phyloP scores from a whole-genome alignment of 2,329 filamentous ascomycete genomes.

The Penicillium hesseltinei region DNA sequence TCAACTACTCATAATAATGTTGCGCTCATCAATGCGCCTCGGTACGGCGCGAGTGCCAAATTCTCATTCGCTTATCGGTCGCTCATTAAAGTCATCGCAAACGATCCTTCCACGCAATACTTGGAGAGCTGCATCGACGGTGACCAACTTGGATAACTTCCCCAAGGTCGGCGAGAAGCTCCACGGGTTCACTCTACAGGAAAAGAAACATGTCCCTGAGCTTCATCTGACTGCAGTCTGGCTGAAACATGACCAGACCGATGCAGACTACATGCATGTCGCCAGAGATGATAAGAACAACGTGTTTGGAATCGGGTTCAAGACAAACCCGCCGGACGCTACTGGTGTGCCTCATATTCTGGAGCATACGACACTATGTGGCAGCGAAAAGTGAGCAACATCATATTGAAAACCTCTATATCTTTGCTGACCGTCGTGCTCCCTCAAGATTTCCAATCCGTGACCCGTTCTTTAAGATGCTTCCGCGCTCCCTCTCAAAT shows the following conservation, averaged over 20 bases:
- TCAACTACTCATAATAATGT: slow-evolving; percentile 25
- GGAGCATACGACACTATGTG: slow-evolving; percentile 95
- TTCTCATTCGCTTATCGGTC: slow-evolving; percentile 19
- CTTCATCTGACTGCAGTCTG: slow-evolving; percentile 88
- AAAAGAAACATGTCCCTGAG: slow-evolving; percentile 89
- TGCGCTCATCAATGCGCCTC: slow-evolving; percentile 32
- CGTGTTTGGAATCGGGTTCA: slow-evolving; percentile 99
- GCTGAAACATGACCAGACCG: slow-evolving; percentile 89
- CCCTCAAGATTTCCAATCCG: slow-evolving; percentile 80
- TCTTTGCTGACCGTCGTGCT: slow-evolving; percentile 13
- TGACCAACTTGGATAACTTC: slow-evolving; percentile 72
- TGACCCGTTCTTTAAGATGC: slow-evolving; percentile 99
- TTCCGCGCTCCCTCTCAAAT: slow-evolving; percentile 95
- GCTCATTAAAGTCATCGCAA: slow-evolving; percentile 17
- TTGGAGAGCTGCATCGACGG: slow-evolving; percentile 51
- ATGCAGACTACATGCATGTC: slow-evolving; percentile 93
- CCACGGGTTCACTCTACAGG: slow-evolving; percentile 87
- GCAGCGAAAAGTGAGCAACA: slow-evolving; percentile 74
- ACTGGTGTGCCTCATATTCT: slow-evolving; percentile 96
- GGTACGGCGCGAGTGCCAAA: slow-evolving; percentile 26
- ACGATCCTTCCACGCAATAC: slow-evolving; percentile 19
- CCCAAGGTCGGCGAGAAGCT: slow-evolving; percentile 80
- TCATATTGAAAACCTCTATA: background rate
- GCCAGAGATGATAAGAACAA: slow-evolving; percentile 96
- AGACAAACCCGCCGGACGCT: slow-evolving; percentile 95